These are phyloP conservation scores for Scleromitrula shiraiana DNA, from an alignment of 2,329 filamentous ascomycete genomes.

Conservation along the genomic window DNA sequence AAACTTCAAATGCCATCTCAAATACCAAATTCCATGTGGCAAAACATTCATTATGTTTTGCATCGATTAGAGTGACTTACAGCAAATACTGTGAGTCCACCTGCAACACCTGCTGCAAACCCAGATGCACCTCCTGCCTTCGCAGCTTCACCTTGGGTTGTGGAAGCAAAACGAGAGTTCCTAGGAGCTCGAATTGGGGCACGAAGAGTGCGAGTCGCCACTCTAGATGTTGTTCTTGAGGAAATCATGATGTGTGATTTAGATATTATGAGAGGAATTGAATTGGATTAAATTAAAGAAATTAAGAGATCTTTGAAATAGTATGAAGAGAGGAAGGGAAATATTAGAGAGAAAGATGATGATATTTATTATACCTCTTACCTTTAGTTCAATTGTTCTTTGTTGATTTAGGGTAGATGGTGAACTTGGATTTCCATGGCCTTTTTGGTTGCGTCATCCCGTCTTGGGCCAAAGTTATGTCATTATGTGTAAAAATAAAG, in stretches of 20 bases:
- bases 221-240: constrained; percentile 19
- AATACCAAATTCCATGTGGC: background rate
- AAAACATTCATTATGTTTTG: too few species aligned
- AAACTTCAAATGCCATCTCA: too few species aligned
- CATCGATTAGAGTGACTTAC: constrained; percentile 17
- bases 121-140: constrained; percentile 31
- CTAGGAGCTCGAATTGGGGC: constrained; percentile 19
- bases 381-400: too few species aligned
- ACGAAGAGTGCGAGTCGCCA: constrained; percentile 14
- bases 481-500: too few species aligned
- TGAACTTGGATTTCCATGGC: too few species aligned
- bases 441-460: too few species aligned
- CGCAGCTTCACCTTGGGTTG: constrained; percentile 18
- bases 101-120: constrained; percentile 40
- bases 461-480: too few species aligned
- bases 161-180: constrained; percentile 22
- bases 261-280: background rate
- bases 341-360: background rate
- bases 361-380: too few species aligned
- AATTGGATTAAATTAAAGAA: background rate
- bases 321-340: background rate
- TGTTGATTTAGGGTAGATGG: too few species aligned
- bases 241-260: constrained; percentile 14
- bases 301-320: background rate
- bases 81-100: constrained; percentile 38